A percentile compares a stretch with the other conserved stretches of the same genome.
phyloP scores from a whole-genome alignment of 2,329 filamentous ascomycete species.

The Xenoacremonium recifei region DNA sequence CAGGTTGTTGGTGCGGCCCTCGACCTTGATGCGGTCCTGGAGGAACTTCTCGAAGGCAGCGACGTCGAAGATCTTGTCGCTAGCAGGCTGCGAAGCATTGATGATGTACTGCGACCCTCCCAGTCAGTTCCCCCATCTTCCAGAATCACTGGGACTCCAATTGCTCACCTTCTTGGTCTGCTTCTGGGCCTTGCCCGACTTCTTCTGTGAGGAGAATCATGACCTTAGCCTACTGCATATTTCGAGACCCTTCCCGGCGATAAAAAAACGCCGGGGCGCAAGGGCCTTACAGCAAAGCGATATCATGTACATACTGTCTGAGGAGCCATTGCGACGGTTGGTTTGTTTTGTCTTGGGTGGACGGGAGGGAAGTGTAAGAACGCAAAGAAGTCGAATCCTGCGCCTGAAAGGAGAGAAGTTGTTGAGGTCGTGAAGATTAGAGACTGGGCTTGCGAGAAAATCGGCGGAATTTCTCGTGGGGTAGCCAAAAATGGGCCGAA shows the following conservation, averaged over 20 bases:
- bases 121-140: slow-evolving; percentile 12
- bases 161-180: slow-evolving; percentile 74
- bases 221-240: slow-evolving; percentile 97
- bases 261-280: slow-evolving; percentile 1
- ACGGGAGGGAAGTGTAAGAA: slow-evolving; percentile 36
- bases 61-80: slow-evolving; percentile 99
- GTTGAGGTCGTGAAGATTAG: slow-evolving; percentile 10
- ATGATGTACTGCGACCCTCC: slow-evolving; percentile 78
- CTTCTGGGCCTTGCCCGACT: slow-evolving; percentile 72
- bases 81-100: slow-evolving; percentile 97
- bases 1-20: slow-evolving; percentile 96
- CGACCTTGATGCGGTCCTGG: slow-evolving; percentile 99
- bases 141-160: background rate
- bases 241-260: slow-evolving; percentile 19
- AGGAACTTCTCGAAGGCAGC: slow-evolving; percentile 99
- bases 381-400: slow-evolving; percentile 79
- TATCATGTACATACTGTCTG: slow-evolving; percentile 81
- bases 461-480: slow-evolving; percentile 27
- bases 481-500: slow-evolving; percentile 17
- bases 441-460: slow-evolving; percentile 12
- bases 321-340: slow-evolving; percentile 72
- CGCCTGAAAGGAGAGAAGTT: slow-evolving; percentile 45
- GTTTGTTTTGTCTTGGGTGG: too few species aligned
- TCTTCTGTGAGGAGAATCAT: slow-evolving; percentile 63
- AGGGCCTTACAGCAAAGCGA: slow-evolving; percentile 87